Evolutionary conservation across 1,284 basidiomycete species (phyloP).

Genomic region (Neolentinus lepideus): DNA sequence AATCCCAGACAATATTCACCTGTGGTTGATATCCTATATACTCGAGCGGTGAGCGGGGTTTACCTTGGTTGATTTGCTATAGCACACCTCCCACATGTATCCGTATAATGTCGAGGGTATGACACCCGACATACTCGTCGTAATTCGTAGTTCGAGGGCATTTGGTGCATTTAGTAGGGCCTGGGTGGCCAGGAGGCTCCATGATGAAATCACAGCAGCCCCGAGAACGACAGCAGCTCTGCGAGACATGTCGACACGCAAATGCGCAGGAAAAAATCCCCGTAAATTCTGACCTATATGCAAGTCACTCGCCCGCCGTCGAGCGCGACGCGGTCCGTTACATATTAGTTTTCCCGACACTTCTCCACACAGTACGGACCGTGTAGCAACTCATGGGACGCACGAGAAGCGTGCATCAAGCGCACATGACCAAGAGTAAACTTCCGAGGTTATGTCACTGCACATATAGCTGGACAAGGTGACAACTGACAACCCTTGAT

Average conservation of each 20-base stretch:
- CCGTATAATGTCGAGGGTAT: conserved; percentile 25
- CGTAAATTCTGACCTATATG: background rate
- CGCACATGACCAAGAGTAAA: background rate
- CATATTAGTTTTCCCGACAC: background rate
- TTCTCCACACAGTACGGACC: background rate
- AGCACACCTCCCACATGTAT: conserved; percentile 26
- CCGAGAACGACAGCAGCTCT: background rate
- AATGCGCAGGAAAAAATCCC: background rate
- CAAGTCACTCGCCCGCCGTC: background rate
- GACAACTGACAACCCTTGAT: too few species aligned
- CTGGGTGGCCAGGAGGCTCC: background rate
- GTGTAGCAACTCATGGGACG: background rate
- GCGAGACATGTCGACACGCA: background rate
- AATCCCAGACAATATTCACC: conserved; percentile 9
- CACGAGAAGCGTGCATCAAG: background rate
- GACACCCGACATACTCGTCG: conserved; percentile 16
- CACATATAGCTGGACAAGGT: background rate
- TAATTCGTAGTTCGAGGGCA: conserved; percentile 18
- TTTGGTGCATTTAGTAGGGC: conserved; percentile 14
- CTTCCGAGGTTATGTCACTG: background rate
- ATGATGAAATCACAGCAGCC: background rate
- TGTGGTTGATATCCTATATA: conserved; percentile 28
- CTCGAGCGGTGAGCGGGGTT: background rate
- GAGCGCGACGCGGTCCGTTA: background rate
- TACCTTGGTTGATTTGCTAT: background rate